Percentiles rank a stretch among this genome's conserved stretches.
Conservation (phyloP, 2,329 filamentous ascomycete species). For the Fusarium tuaranense region DNA sequence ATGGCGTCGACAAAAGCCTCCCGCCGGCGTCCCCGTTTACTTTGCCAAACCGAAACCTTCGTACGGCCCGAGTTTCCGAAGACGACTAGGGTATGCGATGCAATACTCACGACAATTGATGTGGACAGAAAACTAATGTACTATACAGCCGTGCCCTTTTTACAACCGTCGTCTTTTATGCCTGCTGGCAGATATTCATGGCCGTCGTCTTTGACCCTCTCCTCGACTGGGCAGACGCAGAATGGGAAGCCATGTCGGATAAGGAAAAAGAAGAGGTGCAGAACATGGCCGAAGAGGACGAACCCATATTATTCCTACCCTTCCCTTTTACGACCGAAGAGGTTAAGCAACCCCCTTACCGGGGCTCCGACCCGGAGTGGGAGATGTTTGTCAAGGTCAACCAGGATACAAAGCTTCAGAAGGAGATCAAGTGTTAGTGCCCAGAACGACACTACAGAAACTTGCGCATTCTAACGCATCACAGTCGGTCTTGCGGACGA, state of each 20-base stretch:
- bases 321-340: slow-evolving; percentile 69
- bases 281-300: slow-evolving; percentile 56
- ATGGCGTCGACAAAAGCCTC: slow-evolving; percentile 43
- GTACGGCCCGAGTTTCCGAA: slow-evolving; percentile 36
- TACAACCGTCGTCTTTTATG: slow-evolving; percentile 48
- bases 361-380: slow-evolving; percentile 72
- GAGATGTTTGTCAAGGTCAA: slow-evolving; percentile 69
- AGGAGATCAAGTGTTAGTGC: slow-evolving; percentile 60
- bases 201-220: slow-evolving; percentile 61
- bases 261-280: slow-evolving; percentile 57
- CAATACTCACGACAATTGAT: background rate
- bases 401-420: slow-evolving; percentile 61
- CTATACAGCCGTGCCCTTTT: slow-evolving; percentile 45
- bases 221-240: slow-evolving; percentile 55
- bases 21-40: slow-evolving; percentile 47
- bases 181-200: slow-evolving; percentile 58
- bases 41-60: slow-evolving; percentile 41
- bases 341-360: slow-evolving; percentile 63
- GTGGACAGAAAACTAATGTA: slow-evolving; percentile 19
- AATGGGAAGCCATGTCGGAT: slow-evolving; percentile 56
- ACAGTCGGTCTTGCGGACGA: slow-evolving; percentile 49
- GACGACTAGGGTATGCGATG: slow-evolving; percentile 47
- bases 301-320: slow-evolving; percentile 67
- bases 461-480: slow-evolving; percentile 23
- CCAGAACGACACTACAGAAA: no score